A percentile compares a stretch with the other conserved stretches of the same genome.
phyloP scores from a whole-genome alignment of 352 stramenopile species.

The Pythium insidiosum region DNA sequence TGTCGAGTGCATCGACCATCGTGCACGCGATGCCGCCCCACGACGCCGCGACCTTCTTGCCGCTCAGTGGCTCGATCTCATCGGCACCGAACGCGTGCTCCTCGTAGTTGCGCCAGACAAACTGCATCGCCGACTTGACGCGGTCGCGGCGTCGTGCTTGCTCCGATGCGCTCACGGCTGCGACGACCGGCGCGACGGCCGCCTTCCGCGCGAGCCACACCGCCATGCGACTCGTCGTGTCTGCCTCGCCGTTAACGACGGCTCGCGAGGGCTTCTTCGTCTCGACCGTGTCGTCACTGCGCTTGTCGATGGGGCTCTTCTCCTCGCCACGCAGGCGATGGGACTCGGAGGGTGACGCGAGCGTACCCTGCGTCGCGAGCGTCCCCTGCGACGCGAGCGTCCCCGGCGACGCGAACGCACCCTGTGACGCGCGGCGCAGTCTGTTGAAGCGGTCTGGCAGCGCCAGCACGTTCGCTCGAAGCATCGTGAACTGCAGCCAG shows the following conservation, averaged over 20 bases:
- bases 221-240: no score
- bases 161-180: no score
- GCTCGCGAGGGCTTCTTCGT: background rate
- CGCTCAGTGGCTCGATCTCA: slow-evolving; percentile 87
- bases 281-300: background rate
- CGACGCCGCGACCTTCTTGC: slow-evolving; percentile 54
- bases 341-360: background rate
- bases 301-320: background rate
- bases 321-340: background rate
- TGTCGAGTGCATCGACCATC: slow-evolving; percentile 94
- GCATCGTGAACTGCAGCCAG: slow-evolving; percentile 47
- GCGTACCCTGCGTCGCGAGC: background rate
- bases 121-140: slow-evolving; percentile 61
- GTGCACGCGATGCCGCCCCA: slow-evolving; percentile 90
- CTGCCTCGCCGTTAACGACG: background rate
- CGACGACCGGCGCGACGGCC: no score
- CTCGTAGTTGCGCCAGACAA: slow-evolving; percentile 88
- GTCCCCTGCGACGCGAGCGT: background rate
- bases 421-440: background rate
- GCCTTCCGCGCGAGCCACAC: no score
- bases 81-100: slow-evolving; percentile 93
- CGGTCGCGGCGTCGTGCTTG: slow-evolving; percentile 36
- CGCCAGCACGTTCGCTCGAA: slow-evolving; percentile 21
- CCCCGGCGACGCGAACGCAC: background rate
- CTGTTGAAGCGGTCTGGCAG: background rate